Base-by-base conservation (phyloP, 2,329 filamentous ascomycete genomes). In the Venturia aucupariae region DNA sequence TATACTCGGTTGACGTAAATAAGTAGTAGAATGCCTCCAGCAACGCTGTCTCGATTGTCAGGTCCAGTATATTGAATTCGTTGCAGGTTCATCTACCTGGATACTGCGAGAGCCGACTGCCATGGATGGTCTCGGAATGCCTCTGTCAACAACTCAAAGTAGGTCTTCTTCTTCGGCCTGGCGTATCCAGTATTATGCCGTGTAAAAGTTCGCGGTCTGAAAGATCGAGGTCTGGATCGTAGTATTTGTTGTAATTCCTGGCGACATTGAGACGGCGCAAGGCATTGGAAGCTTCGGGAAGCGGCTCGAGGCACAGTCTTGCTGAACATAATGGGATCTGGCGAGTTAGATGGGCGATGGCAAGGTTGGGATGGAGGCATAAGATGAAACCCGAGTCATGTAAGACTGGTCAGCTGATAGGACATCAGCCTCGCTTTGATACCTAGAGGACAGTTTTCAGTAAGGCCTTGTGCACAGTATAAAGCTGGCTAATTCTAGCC, bases 1-100 rank as follows among this genome's bases (percentile, higher is more conserved):
- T 80, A 79, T 61, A 76, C 74, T 69, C 77, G 81, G 60, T 80
- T 79, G 61, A 77, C 74, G 69, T 77, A 81, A 64, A 76, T 67
- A 48, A 78, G 69, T 44, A 74, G 72, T 61, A 70, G 74, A n/a
- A 74, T 70, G 59, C 77, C 73, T 55, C 73, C 68, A 61, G 78
- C 64, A 48, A 81, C 76, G 62, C 72, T 75, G 66, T n/a, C 27
- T 51, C 19, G 17, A 27, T 39, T 60, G 48, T 54, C 64, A 64
- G 44, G 22, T 10, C 35, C 22, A 24, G n/a, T 27, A 41, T 62
- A 30, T 19, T 17, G 32, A 11, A 11, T 2, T 42, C 57, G 24
- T 6, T 32, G 32, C 8, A 22, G 30, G 39, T 22, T 4, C n/a
- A 38, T 11, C 60, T 44, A 55, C 27, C 38, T 48, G 57, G 24